Conservation (phyloP, 2,329 filamentous ascomycete genomes). For the Sordariomycetes sp. region DNA sequence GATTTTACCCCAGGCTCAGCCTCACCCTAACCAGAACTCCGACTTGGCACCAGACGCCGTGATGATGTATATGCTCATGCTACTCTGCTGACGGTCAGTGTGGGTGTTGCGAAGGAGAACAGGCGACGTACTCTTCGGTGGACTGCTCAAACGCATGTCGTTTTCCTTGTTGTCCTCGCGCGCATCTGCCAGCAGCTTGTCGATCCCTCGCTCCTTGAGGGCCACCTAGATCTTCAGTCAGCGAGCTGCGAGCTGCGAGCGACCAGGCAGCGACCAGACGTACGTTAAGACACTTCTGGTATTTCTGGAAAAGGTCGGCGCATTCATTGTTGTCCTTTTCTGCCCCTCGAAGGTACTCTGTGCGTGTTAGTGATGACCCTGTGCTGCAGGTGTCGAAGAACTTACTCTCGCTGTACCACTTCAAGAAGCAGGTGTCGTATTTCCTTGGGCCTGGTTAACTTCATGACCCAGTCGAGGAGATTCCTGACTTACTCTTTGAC, state of each 20-base stretch:
- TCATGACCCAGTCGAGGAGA: background rate
- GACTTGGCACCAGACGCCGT: too few species aligned
- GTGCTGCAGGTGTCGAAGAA: slow-evolving; percentile 7
- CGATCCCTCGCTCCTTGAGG: slow-evolving; percentile 82
- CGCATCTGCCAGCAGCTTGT: slow-evolving; percentile 86
- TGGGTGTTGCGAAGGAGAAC: background rate
- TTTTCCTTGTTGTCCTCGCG: slow-evolving; percentile 84
- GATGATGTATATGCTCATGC: too few species aligned
- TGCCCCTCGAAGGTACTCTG: slow-evolving; percentile 83
- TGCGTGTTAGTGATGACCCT: background rate
- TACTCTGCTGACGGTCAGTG: background rate
- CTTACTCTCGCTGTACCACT: slow-evolving; percentile 99
- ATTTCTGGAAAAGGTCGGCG: slow-evolving; percentile 75
- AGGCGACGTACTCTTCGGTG: slow-evolving; percentile 27
- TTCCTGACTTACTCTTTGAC: slow-evolving; percentile 72
- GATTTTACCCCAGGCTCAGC: too few species aligned
- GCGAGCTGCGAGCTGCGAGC: slow-evolving; percentile 3
- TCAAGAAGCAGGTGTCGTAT: slow-evolving; percentile 95
- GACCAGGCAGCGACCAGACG: slow-evolving; percentile 15
- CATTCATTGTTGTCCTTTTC: slow-evolving; percentile 79
- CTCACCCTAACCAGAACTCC: too few species aligned
- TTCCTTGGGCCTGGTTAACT: slow-evolving; percentile 42
- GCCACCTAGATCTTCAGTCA: slow-evolving; percentile 49
- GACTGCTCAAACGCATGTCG: slow-evolving; percentile 45
- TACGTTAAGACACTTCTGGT: slow-evolving; percentile 79